phyloP scores from a whole-genome alignment of 2,329 filamentous ascomycete species.

The Cadophora malorum region DNA sequence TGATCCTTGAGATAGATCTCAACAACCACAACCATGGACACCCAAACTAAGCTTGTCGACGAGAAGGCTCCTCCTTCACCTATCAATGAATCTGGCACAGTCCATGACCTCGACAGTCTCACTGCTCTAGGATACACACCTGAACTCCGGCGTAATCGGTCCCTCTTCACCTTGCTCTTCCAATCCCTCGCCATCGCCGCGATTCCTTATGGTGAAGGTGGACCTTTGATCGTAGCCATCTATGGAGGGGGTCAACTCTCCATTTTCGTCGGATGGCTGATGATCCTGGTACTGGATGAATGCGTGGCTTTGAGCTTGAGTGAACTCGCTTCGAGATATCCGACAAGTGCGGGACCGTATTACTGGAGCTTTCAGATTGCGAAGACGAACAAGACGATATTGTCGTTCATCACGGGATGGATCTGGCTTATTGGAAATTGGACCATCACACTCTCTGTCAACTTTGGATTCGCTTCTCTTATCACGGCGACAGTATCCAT shows the following conservation, averaged over 20 bases:
- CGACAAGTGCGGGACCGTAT: conserved; percentile 80
- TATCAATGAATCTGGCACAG: conserved; percentile 20
- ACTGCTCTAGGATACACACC: conserved; percentile 60
- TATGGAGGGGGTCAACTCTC: conserved; percentile 55
- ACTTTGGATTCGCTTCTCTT: conserved; percentile 70
- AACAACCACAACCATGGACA: not conserved
- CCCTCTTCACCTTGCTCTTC: conserved; percentile 65
- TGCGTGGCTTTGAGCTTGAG: conserved; percentile 74
- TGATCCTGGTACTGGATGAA: conserved; percentile 60
- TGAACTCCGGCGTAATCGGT: conserved; percentile 63
- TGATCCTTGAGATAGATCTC: not conserved
- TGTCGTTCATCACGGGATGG: conserved; percentile 78
- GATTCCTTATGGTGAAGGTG: conserved; percentile 58
- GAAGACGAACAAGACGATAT: conserved; percentile 62
- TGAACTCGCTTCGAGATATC: conserved; percentile 78
- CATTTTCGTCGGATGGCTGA: conserved; percentile 63
- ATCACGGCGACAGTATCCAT: conserved; percentile 58
- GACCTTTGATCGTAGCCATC: conserved; percentile 43
- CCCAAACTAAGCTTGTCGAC: conserved; percentile 22
- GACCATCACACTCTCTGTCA: conserved; percentile 82
- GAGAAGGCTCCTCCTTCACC: conserved; percentile 25
- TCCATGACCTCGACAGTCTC: conserved; percentile 37
- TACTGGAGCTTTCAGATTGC: conserved; percentile 81
- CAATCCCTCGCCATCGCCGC: conserved; percentile 66
- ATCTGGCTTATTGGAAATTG: conserved; percentile 80